Percentiles rank a stretch among this genome's conserved stretches.
Conservation (phyloP, 2,329 filamentous ascomycete species). For the Colletotrichum graminicola region DNA sequence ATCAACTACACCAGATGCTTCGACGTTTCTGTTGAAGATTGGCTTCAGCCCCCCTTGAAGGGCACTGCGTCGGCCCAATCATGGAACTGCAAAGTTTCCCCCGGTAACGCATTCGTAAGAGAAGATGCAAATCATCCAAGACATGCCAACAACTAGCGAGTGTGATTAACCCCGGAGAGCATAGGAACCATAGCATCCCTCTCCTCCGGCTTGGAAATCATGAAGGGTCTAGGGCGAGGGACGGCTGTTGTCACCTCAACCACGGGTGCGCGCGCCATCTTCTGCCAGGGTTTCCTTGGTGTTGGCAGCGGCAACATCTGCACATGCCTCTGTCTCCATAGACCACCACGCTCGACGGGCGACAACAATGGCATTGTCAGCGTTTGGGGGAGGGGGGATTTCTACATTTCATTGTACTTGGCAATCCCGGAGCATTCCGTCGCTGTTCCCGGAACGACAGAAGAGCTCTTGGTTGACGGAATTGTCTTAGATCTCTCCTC, state of each 20-base stretch:
- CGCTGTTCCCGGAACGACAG: constrained; percentile 10
- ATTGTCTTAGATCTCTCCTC: constrained; percentile 23
- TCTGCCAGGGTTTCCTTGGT: neutral
- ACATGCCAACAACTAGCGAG: neutral
- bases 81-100: too few relatives aligned
- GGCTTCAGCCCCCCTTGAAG: constrained; percentile 14
- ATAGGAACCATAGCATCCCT: neutral
- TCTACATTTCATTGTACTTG: neutral
- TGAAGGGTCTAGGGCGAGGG: neutral
- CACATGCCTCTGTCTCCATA: neutral
- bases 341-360: too few relatives aligned
- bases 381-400: neutral
- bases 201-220: neutral
- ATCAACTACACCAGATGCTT: neutral
- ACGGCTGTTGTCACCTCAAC: constrained; percentile 27
- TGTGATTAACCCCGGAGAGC: neutral
- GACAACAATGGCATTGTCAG: constrained; percentile 34
- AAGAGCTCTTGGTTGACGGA: constrained; percentile 25
- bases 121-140: neutral
- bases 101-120: constrained; percentile 27
- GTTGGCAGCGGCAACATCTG: neutral
- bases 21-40: constrained; percentile 29
- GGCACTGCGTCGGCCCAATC: neutral
- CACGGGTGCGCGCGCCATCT: constrained; percentile 12
- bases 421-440: neutral